phyloP scores from a whole-genome alignment of 2,329 filamentous ascomycete genomes.

The Monascus ruber region DNA sequence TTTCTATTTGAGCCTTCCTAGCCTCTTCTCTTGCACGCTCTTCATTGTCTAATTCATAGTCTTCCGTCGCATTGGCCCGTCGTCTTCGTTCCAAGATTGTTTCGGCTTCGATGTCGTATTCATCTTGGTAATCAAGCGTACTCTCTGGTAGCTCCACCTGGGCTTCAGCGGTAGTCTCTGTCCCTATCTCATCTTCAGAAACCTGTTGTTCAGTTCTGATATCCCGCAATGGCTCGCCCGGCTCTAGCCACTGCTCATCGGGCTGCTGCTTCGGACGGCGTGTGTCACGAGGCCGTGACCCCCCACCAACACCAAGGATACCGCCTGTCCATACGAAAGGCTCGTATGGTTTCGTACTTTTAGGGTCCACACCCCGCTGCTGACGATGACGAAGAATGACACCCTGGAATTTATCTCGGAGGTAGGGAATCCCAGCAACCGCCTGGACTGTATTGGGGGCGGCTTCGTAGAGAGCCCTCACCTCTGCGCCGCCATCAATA shows the following conservation, averaged over 20 bases:
- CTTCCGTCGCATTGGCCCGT: conserved; percentile 6
- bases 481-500: conserved; percentile 17
- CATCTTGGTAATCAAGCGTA: conserved; percentile 12
- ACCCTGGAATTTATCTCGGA: conserved; percentile 31
- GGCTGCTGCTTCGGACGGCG: background rate
- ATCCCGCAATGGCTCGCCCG: background rate
- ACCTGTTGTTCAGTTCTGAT: background rate
- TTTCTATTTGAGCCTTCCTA: background rate
- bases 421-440: conserved; percentile 27
- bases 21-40: conserved; percentile 1
- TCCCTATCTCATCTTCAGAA: background rate
- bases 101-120: conserved; percentile 17
- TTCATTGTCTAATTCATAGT: conserved; percentile 10
- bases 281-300: conserved; percentile 4
- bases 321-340: conserved; percentile 25
- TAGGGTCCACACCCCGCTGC: conserved; percentile 11
- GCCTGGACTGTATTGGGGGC: conserved; percentile 28
- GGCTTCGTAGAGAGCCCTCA: conserved; percentile 15
- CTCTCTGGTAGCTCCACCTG: conserved; percentile 1
- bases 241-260: background rate
- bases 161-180: conserved; percentile 1
- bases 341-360: conserved; percentile 4
- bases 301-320: conserved; percentile 18
- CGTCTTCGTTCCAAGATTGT: conserved; percentile 7
- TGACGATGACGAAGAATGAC: conserved; percentile 25